Evolutionary conservation across 352 stramenopile genomes (phyloP), one percentile per base, ranked within the genome.

Genomic region (Globisporangium irregulare): DNA sequence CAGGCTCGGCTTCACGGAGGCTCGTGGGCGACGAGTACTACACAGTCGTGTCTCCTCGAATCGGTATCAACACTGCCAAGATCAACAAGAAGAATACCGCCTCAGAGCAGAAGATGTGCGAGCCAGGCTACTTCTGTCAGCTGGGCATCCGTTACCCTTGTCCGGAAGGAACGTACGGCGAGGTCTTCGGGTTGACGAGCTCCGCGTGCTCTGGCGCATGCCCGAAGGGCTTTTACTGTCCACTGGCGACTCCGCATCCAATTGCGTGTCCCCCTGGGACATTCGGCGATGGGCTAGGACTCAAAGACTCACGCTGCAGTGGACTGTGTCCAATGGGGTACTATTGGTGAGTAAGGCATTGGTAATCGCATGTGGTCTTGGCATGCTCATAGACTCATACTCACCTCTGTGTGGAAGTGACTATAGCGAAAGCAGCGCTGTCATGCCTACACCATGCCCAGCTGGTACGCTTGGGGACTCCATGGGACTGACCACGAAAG

Each of bases 41-140:
- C 65, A 91, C 86, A 0, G 66, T 76, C 32, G 68, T 63, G 10
- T 84, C 81, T 61, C 73, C 81, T 61, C 73, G 73, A 9, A 51
- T 22, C 20, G 57, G 62, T 18, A 10, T 36, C n/a, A 68, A 18
- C 32, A 25, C 14, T 1, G 9, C 22, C 1, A 18, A 22, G 10
- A n/a, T 10, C 18, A 62, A 10, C 12, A 55, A 32, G n/a, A 59
- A 32, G 24, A 73, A 73, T 9, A 24, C 51, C 7, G 54, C 68
- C 3, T 55, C 60, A 1, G 38, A 38, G 1, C 61, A 73, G 14
- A 57, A 64, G 25, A 72, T 57, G 57, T 93, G 86, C 22, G 81
- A 92, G n/a, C 76, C 81, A 5, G 86, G 86, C 12, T 84, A 77
- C 66, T 92, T 84, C 62, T 94, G 86, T 57, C 58, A 78, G 15